phyloP scores from a whole-genome alignment of 2,329 filamentous ascomycete genomes.

The Calonectria pauciramosa region DNA sequence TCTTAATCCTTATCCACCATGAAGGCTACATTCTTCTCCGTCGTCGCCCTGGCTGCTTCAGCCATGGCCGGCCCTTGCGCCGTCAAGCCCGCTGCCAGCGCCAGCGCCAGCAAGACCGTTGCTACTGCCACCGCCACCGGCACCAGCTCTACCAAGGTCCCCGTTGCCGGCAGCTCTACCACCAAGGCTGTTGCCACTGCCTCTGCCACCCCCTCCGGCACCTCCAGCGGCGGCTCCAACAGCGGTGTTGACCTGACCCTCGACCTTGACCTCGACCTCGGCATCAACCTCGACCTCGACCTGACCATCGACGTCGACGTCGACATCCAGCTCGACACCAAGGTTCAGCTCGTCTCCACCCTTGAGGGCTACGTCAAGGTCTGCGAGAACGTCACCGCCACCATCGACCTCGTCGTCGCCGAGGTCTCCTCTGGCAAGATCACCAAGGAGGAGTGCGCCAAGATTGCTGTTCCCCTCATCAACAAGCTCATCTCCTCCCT shows the following conservation, averaged over 20 bases:
- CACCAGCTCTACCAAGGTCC: neutral
- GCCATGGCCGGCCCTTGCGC: neutral
- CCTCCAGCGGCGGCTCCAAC: neutral
- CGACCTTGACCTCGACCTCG: neutral
- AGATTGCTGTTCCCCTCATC: neutral
- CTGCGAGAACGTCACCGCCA: constrained; percentile 1
- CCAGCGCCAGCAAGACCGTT: neutral
- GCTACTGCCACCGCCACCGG: neutral
- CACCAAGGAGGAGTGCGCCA: constrained; percentile 1
- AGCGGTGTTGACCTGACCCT: neutral
- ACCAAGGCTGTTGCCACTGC: neutral
- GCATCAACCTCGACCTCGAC: neutral
- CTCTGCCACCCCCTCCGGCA: neutral
- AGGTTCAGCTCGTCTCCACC: neutral
- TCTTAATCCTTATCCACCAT: neutral
- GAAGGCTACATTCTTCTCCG: constrained; percentile 4
- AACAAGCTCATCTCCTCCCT: neutral
- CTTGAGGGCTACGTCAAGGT: neutral
- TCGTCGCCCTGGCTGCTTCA: neutral
- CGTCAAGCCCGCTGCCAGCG: neutral
- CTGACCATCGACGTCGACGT: neutral
- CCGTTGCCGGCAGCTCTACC: neutral
- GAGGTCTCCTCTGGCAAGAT: constrained; percentile 2
- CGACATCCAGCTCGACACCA: constrained; percentile 5
- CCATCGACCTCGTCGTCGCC: constrained; percentile 1